These are phyloP conservation scores for Neopestalotiopsis sp. DNA, from an alignment of 2,329 filamentous ascomycete genomes.

Conservation along the genomic window DNA sequence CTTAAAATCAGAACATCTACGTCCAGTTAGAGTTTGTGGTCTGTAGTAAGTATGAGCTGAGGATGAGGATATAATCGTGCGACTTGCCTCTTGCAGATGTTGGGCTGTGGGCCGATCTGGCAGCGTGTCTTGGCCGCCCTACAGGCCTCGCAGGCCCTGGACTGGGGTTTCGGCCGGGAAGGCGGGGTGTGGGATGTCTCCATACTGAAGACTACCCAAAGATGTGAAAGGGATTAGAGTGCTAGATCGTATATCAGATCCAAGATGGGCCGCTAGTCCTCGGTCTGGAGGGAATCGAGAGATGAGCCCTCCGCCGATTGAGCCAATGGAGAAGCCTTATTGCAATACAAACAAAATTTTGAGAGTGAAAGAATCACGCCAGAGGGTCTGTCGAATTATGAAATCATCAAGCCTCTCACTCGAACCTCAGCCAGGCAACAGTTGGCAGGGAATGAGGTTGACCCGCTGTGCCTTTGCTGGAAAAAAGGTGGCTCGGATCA, in stretches of 20 bases:
- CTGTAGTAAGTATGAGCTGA: neutral
- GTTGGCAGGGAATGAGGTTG: neutral
- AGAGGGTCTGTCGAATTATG: neutral
- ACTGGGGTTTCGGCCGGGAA: constrained; percentile 39
- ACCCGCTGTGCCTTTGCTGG: neutral
- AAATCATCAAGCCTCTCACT: neutral
- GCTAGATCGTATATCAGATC: neutral
- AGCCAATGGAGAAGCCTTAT: neutral
- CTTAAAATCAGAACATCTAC: constrained; percentile 58
- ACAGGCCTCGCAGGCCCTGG: constrained; percentile 59
- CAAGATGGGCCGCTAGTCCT: neutral
- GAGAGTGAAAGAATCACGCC: neutral
- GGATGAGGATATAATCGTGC: neutral
- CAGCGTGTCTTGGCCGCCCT: constrained; percentile 60
- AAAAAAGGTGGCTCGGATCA: neutral
- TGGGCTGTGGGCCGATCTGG: constrained; percentile 50
- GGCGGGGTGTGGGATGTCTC: constrained; percentile 12
- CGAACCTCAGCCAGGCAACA: neutral
- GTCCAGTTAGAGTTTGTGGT: constrained; percentile 5
- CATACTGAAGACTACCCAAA: constrained; percentile 5
- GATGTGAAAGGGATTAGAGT: neutral
- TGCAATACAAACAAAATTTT: neutral
- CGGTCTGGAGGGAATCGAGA: neutral
- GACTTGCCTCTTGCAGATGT: constrained; percentile 57
- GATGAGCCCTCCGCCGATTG: neutral